These are phyloP conservation scores for Epichloe bromicola DNA, from an alignment of 2,329 filamentous ascomycete species.

Conservation along the genomic window DNA sequence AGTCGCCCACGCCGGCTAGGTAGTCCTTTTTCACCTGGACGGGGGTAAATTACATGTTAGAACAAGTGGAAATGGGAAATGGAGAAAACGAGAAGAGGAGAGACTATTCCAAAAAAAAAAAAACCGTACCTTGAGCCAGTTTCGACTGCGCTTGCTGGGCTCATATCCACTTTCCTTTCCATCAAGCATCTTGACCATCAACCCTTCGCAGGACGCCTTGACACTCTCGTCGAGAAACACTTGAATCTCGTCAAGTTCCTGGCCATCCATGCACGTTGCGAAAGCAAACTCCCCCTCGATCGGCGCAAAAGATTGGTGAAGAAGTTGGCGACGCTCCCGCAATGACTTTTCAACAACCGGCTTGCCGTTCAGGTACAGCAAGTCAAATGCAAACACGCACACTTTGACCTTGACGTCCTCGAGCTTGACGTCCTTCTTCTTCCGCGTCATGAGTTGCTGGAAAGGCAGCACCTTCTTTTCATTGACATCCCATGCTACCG, in stretches of 20 bases:
- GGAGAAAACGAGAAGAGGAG: background rate
- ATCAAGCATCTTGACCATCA: conserved; percentile 99
- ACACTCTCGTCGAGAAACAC: conserved; percentile 85
- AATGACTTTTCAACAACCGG: conserved; percentile 78
- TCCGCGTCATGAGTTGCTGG: conserved; percentile 95
- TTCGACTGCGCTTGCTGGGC: conserved; percentile 87
- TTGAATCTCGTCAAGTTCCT: conserved; percentile 88
- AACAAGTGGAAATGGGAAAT: background rate
- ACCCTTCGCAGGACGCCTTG: conserved; percentile 87
- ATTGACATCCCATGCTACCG: conserved; percentile 87
- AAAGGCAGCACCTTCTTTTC: conserved; percentile 96
- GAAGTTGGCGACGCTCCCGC: conserved; percentile 65
- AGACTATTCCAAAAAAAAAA: background rate
- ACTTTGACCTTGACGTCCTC: conserved; percentile 96
- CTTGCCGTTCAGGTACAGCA: conserved; percentile 86
- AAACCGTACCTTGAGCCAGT: conserved; percentile 78
- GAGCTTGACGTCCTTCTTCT: conserved; percentile 90
- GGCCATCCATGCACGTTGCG: conserved; percentile 74
- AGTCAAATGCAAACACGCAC: conserved; percentile 91
- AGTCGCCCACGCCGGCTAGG: conserved; percentile 84
- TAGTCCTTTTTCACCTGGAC: conserved; percentile 95
- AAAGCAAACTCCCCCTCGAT: conserved; percentile 91
- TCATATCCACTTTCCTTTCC: conserved; percentile 88
- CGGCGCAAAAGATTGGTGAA: conserved; percentile 59
- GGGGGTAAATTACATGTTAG: background rate